Evolutionary conservation across 2,329 filamentous ascomycete genomes (phyloP).

Genomic region (Ascocoryne sarcoides): DNA sequence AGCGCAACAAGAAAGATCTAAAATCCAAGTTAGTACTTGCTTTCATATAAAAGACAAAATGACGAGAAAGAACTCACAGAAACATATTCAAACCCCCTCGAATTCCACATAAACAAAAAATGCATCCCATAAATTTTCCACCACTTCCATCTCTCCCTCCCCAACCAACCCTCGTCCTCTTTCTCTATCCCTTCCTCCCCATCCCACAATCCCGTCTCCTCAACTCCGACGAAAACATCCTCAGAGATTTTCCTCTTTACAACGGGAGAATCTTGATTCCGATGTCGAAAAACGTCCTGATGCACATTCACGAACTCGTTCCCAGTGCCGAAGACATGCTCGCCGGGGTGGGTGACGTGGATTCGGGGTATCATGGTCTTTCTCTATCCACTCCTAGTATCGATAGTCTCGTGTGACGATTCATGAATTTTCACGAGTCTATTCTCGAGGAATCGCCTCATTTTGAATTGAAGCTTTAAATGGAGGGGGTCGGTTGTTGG

Average conservation of each 20-base stretch:
- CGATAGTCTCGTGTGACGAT: background rate
- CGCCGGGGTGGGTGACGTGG: background rate
- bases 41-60: slow-evolving; percentile 19
- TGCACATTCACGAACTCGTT: background rate
- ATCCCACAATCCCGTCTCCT: background rate
- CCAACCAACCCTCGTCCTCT: background rate
- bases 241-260: background rate
- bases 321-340: background rate
- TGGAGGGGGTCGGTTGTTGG: no score
- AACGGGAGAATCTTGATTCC: background rate
- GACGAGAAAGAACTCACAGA: slow-evolving; percentile 28
- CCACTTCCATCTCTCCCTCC: slow-evolving; percentile 12
- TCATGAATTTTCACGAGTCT: no score
- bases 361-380: background rate
- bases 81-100: slow-evolving; percentile 46
- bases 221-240: background rate
- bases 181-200: background rate
- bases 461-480: no score
- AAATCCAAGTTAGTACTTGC: background rate
- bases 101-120: slow-evolving; percentile 46
- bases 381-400: background rate
- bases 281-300: background rate
- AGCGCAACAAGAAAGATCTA: slow-evolving; percentile 40
- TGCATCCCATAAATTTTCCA: slow-evolving; percentile 40
- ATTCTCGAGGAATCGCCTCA: no score